A percentile compares a stretch with the other conserved stretches of the same genome.
These are phyloP conservation scores for Clonostachys solani DNA, from an alignment of 2,329 filamentous ascomycete species.

Conservation along the genomic window DNA sequence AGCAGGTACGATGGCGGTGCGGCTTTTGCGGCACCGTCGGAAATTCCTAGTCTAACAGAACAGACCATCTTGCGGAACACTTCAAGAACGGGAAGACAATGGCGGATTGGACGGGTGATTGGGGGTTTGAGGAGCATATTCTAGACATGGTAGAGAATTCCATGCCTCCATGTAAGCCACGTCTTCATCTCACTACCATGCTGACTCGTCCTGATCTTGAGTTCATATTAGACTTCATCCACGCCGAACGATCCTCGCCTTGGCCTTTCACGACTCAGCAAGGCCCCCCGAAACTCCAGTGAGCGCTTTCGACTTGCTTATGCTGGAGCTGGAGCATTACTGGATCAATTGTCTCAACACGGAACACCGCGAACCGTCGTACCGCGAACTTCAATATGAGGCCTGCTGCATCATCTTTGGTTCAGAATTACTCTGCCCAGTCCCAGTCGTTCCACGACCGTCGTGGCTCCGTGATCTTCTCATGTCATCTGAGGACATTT, in stretches of 20 bases:
- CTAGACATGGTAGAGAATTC: conserved; percentile 29
- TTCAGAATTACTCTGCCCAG: conserved; percentile 41
- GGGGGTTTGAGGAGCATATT: conserved; percentile 28
- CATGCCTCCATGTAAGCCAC: conserved; percentile 24
- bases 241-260: conserved; percentile 3
- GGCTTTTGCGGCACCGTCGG: conserved; percentile 29
- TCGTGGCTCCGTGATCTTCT: conserved; percentile 58
- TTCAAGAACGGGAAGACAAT: conserved; percentile 30
- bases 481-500: conserved; percentile 38
- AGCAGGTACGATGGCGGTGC: conserved; percentile 20
- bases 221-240: conserved; percentile 4
- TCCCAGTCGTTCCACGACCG: conserved; percentile 26
- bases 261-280: conserved; percentile 8
- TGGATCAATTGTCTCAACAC: conserved; percentile 36
- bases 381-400: conserved; percentile 51
- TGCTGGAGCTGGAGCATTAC: conserved; percentile 52
- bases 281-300: conserved; percentile 39
- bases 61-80: conserved; percentile 30
- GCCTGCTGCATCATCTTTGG: conserved; percentile 56
- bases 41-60: conserved; percentile 23
- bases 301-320: conserved; percentile 59
- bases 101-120: conserved; percentile 33
- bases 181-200: no score
- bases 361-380: conserved; percentile 33
- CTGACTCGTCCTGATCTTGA: no score